Evolutionary conservation across 495 filamentous ascomycete genomes (phyloP).

Genomic region (Neurospora sp.): DNA sequence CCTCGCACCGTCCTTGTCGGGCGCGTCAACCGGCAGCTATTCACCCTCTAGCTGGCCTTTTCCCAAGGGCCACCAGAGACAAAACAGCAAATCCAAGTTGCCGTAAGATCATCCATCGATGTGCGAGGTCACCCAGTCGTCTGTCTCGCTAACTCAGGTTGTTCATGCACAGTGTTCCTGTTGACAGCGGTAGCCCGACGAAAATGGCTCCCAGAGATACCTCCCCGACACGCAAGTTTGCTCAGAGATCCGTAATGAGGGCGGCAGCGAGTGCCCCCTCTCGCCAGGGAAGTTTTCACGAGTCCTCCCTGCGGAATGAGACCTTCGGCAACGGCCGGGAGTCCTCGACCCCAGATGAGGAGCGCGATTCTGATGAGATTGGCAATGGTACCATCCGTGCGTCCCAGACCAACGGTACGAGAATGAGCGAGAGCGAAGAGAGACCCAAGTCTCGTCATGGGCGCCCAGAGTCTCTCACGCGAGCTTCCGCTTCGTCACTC

Average conservation of each 20-base stretch:
- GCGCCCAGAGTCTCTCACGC: background rate
- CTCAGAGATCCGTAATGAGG: background rate
- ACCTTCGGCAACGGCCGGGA: background rate
- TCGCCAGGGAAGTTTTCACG: background rate
- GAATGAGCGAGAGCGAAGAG: background rate
- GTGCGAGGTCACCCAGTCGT: background rate
- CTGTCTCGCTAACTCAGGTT: background rate
- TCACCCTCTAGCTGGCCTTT: slow-evolving; percentile 12
- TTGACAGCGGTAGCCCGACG: background rate
- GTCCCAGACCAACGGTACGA: background rate
- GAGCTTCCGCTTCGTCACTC: background rate
- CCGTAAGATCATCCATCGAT: background rate
- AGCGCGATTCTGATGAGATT: background rate
- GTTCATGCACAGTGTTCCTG: background rate
- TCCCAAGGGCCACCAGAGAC: slow-evolving; percentile 1
- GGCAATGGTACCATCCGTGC: background rate
- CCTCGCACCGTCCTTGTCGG: background rate
- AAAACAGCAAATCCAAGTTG: background rate
- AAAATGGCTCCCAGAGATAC: background rate
- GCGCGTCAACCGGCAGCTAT: slow-evolving; percentile 22
- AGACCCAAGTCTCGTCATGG: background rate
- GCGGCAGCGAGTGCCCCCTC: background rate
- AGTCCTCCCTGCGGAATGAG: background rate
- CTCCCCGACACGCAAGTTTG: background rate
- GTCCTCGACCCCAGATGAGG: background rate